Evolutionary conservation across 345 rosid genomes (phyloP).

Genomic region (Bruguiera parviflora): DNA sequence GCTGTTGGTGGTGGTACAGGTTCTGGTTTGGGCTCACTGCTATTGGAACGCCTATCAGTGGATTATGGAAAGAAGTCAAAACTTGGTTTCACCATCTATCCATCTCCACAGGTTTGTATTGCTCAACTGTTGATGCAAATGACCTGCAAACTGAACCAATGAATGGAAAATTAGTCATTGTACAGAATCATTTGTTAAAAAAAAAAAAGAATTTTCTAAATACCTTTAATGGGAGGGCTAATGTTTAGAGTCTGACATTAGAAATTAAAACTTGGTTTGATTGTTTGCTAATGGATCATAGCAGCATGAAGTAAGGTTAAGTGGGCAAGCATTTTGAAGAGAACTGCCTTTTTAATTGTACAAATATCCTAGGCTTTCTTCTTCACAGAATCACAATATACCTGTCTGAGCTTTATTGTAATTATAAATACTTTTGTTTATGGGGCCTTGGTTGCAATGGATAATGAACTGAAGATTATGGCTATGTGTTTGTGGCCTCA

Average conservation of each 20-base stretch:
- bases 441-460: background rate
- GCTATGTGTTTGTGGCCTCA: background rate
- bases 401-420: too few species aligned
- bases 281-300: too few species aligned
- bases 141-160: background rate
- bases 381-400: too few species aligned
- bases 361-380: background rate
- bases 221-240: too few species aligned
- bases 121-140: background rate
- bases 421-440: too few species aligned
- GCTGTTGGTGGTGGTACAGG: conserved; percentile 6
- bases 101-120: conserved; percentile 40
- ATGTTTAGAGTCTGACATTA: background rate
- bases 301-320: too few species aligned
- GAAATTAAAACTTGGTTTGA: background rate
- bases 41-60: conserved; percentile 4
- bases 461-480: background rate
- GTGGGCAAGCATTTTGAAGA: too few species aligned
- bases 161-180: too few species aligned
- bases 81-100: conserved; percentile 1
- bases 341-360: too few species aligned
- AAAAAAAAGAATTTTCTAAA: too few species aligned
- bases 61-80: conserved; percentile 2
- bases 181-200: too few species aligned
- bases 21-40: background rate